Evolutionary conservation across 768 basidiomycete genomes (phyloP).

Genomic region (Collybia mongolica): DNA sequence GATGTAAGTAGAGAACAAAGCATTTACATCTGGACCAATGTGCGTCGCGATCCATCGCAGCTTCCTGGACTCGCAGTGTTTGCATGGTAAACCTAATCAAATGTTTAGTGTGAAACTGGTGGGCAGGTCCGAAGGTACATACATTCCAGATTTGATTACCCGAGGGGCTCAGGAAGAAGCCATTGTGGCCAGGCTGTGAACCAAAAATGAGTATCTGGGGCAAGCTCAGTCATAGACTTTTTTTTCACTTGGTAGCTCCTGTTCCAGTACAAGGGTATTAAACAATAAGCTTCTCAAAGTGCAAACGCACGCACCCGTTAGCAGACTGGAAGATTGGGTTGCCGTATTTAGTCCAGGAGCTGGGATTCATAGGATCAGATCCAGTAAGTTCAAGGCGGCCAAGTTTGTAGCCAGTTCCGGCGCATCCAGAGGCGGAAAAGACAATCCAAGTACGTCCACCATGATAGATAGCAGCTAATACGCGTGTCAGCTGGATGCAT

Average conservation of each 20-base stretch:
- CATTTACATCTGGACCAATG: constrained; percentile 21
- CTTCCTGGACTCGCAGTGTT: constrained; percentile 20
- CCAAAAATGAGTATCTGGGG: background rate
- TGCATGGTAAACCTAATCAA: constrained; percentile 22
- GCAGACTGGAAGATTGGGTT: constrained; percentile 26
- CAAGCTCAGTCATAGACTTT: background rate
- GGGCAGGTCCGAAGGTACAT: background rate
- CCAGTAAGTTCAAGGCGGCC: constrained; percentile 30
- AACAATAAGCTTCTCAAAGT: background rate
- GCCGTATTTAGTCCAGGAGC: constrained; percentile 28
- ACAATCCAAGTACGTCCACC: constrained; percentile 29
- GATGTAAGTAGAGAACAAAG: background rate
- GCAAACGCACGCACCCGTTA: constrained; percentile 22
- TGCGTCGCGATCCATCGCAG: constrained; percentile 24
- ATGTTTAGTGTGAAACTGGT: background rate
- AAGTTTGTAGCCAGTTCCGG: constrained; percentile 28
- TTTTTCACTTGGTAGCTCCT: constrained; percentile 13
- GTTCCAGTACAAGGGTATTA: background rate
- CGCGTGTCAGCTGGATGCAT: background rate
- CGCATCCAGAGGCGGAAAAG: constrained; percentile 29
- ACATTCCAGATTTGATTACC: constrained; percentile 23
- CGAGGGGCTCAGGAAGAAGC: constrained; percentile 30
- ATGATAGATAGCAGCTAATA: constrained; percentile 25
- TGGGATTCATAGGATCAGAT: constrained; percentile 26
- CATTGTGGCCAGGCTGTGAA: constrained; percentile 32